Evolutionary conservation across 2,329 filamentous ascomycete genomes (phyloP), one percentile per base, ranked within the genome.

Genomic region (Clarireedia sp.): DNA sequence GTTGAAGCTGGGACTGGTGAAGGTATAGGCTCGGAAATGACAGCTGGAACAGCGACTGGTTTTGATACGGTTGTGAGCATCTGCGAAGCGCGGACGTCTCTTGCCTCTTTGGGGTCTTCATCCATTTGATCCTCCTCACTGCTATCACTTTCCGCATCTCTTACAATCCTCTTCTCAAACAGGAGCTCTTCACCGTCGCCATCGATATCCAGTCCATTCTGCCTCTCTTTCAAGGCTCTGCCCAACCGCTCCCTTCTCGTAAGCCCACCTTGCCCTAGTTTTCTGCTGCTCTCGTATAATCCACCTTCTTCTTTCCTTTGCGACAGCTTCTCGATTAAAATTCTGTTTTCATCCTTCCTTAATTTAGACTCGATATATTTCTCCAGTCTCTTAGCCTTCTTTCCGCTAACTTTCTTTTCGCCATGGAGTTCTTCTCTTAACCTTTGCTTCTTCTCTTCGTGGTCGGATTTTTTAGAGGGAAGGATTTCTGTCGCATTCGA

Each of bases 281-380:
- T 82, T 62, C 82, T 88, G 51, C 86, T 88, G 69, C 90, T 96
- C 56, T 83, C 78, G 59, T 95, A 86, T 19, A 90, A 74, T 59
- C 81, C 89, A 1, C 89, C 95, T 68, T 97, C 91, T 62, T 94
- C 81, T 66, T 87, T 90, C 54, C 82, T 79, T 58, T 82, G 78
- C 17, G 89, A 88, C 24, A 99, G 78, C 68, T 94, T 91, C 67
- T 88, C 87, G 64, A 97, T 78, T 29, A 99, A 75, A 55, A 84
- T 87, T 26, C 89, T 78, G 66, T 89, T 95, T 70, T 97, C 92
- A 68, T 99, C 94, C 70, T 95, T 96, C 70, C 85, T 88, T 46
- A 99, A 76, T 77, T 99, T 99, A 57, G 81, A 94, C 66, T 97
- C 91, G 61, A 86, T 83, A 67, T 85, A 86, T 66, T 86, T 86